Evolutionary conservation across 305 asterid genomes (phyloP).

Genomic region (Ajuga reptans): DNA sequence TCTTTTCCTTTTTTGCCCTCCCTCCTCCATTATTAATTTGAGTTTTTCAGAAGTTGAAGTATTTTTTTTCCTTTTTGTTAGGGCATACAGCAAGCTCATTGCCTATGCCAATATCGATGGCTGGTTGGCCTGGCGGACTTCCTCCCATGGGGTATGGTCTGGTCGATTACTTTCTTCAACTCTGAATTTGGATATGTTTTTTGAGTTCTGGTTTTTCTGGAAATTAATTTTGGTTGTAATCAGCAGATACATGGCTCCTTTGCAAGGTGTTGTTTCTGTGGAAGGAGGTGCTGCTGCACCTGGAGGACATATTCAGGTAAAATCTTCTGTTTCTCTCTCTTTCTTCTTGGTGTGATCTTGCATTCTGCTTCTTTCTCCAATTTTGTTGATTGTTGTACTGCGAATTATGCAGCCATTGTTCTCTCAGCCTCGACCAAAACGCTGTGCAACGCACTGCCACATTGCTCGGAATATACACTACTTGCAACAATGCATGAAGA

Average conservation of each 20-base stretch:
- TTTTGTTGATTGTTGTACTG: neutral
- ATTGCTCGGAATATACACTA: slow-evolving; percentile 74
- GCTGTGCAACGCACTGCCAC: slow-evolving; percentile 92
- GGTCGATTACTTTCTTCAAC: slow-evolving; percentile 9
- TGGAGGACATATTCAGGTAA: slow-evolving; percentile 62
- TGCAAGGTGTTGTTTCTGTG: slow-evolving; percentile 78
- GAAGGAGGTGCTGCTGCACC: slow-evolving; percentile 62
- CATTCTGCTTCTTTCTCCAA: neutral
- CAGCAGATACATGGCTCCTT: slow-evolving; percentile 80
- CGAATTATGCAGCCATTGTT: slow-evolving; percentile 47
- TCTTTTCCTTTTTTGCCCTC: neutral
- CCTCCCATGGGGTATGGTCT: slow-evolving; percentile 81
- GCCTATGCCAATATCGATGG: slow-evolving; percentile 66
- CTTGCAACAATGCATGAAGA: slow-evolving; percentile 70
- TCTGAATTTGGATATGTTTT: neutral
- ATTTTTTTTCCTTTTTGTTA: slow-evolving; percentile 1
- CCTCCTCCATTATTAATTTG: neutral
- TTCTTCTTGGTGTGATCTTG: neutral
- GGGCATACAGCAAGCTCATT: slow-evolving; percentile 51
- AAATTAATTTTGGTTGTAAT: slow-evolving; percentile 26
- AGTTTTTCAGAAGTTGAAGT: neutral
- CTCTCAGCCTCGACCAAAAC: slow-evolving; percentile 82
- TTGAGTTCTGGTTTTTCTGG: neutral
- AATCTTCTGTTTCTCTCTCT: neutral
- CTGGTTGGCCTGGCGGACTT: slow-evolving; percentile 91